Percentiles rank a stretch among this genome's conserved stretches.
These are phyloP conservation scores for Pyrenophora seminiperda DNA, from an alignment of 2,329 filamentous ascomycete species.

Conservation along the genomic window DNA sequence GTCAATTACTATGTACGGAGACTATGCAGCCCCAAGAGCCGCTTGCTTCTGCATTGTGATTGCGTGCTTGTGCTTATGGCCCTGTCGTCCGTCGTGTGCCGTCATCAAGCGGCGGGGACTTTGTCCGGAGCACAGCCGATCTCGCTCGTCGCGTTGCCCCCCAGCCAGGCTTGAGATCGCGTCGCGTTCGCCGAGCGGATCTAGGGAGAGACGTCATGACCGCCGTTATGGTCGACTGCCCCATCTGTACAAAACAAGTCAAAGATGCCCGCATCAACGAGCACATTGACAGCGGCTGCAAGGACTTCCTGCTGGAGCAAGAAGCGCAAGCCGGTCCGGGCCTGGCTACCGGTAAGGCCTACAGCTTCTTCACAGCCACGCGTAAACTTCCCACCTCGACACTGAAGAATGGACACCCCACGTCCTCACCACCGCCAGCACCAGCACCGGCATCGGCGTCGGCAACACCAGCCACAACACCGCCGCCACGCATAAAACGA, in stretches of 20 bases:
- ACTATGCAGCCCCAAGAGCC: too few relatives aligned
- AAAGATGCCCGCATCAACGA: constrained; percentile 78
- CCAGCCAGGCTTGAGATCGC: constrained; percentile 4
- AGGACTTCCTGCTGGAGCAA: constrained; percentile 66
- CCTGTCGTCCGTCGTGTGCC: constrained; percentile 32
- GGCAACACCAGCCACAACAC: constrained; percentile 32
- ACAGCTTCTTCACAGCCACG: constrained; percentile 61
- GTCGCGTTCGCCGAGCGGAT: constrained; percentile 16
- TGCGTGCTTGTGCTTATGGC: constrained; percentile 41
- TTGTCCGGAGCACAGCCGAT: constrained; percentile 23
- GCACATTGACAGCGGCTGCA: constrained; percentile 86
- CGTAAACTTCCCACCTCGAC: constrained; percentile 42
- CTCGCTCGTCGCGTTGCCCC: constrained; percentile 19
- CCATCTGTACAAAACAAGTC: constrained; percentile 78
- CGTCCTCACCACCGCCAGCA: constrained; percentile 28
- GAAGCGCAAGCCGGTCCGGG: constrained; percentile 30
- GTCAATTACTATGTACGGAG: too few relatives aligned
- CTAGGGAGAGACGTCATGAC: too few relatives aligned
- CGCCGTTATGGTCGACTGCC: constrained; percentile 69
- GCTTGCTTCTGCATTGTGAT: constrained; percentile 13
- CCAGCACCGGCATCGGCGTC: constrained; percentile 15
- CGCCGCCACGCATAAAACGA: constrained; percentile 35
- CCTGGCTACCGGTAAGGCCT: constrained; percentile 46
- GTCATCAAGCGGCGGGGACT: constrained; percentile 35
- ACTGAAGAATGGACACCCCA: constrained; percentile 28